A percentile compares a stretch with the other conserved stretches of the same genome.
phyloP scores from a whole-genome alignment of 331 rosid species.

The Spiraea crenata region DNA sequence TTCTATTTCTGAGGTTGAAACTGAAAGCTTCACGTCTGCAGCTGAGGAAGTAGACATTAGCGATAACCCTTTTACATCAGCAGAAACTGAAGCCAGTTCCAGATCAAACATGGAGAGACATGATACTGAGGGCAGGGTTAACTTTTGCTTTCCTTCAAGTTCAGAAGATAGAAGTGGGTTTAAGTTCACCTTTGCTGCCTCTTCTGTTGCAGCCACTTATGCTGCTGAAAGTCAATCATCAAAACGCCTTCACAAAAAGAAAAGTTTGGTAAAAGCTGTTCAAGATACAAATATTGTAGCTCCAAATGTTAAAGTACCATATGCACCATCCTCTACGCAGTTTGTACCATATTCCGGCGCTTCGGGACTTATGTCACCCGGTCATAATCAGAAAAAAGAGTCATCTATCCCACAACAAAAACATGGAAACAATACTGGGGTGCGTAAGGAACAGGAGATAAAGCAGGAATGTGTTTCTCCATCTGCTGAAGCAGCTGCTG shows the following conservation, averaged over 20 bases:
- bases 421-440: constrained; percentile 35
- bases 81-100: constrained; percentile 51
- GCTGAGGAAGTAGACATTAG: constrained; percentile 59
- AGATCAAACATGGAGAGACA: constrained; percentile 36
- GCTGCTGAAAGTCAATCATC: constrained; percentile 57
- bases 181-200: constrained; percentile 76
- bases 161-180: constrained; percentile 46
- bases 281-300: constrained; percentile 45
- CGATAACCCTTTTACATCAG: constrained; percentile 31
- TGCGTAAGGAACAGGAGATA: constrained; percentile 37
- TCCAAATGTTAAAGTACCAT: constrained; percentile 53
- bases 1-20: constrained; percentile 65
- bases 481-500: constrained; percentile 44
- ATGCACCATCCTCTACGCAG: constrained; percentile 53
- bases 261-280: constrained; percentile 50
- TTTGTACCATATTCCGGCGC: constrained; percentile 50
- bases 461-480: constrained; percentile 48
- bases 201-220: constrained; percentile 69
- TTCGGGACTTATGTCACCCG: constrained; percentile 46
- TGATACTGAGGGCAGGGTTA: constrained; percentile 41
- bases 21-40: constrained; percentile 84
- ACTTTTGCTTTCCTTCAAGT: constrained; percentile 43
- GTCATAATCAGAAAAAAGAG: constrained; percentile 43
- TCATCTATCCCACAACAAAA: constrained; percentile 37
- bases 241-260: constrained; percentile 63